These are phyloP conservation scores for Ustilago crameri DNA, from an alignment of 1,284 basidiomycete genomes.

Conservation along the genomic window DNA sequence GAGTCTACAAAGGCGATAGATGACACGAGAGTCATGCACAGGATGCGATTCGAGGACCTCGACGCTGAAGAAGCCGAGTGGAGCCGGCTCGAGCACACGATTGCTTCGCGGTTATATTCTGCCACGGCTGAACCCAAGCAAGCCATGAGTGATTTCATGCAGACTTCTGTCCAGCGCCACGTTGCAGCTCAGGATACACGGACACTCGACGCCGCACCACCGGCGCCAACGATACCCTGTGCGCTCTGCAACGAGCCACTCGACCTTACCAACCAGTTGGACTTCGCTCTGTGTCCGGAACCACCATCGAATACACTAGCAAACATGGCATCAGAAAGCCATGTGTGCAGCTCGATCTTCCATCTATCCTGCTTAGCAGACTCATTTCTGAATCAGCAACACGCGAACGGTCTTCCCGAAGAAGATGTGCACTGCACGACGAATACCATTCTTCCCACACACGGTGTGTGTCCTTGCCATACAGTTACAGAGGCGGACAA, in stretches of 20 bases:
- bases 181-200: slow-evolving; percentile 32
- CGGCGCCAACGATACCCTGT: slow-evolving; percentile 14
- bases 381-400: slow-evolving; percentile 71
- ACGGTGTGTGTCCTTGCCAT: slow-evolving; percentile 42
- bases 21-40: neutral
- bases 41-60: slow-evolving; percentile 33
- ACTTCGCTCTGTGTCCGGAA: slow-evolving; percentile 30
- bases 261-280: slow-evolving; percentile 32
- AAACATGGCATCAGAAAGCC: neutral
- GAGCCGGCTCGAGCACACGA: slow-evolving; percentile 16
- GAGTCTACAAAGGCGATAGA: neutral
- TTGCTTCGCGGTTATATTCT: slow-evolving; percentile 1
- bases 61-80: slow-evolving; percentile 39
- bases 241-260: slow-evolving; percentile 22
- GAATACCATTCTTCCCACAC: slow-evolving; percentile 43
- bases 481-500: neutral
- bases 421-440: neutral
- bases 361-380: slow-evolving; percentile 79
- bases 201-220: slow-evolving; percentile 5
- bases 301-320: slow-evolving; percentile 3
- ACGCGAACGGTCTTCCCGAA: neutral
- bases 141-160: slow-evolving; percentile 29
- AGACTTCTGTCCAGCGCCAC: slow-evolving; percentile 28
- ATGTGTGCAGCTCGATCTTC: slow-evolving; percentile 72
- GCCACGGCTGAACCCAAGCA: neutral